Evolutionary conservation across 257 asterid species (phyloP).

Genomic region (Fraxinus cuspidata): DNA sequence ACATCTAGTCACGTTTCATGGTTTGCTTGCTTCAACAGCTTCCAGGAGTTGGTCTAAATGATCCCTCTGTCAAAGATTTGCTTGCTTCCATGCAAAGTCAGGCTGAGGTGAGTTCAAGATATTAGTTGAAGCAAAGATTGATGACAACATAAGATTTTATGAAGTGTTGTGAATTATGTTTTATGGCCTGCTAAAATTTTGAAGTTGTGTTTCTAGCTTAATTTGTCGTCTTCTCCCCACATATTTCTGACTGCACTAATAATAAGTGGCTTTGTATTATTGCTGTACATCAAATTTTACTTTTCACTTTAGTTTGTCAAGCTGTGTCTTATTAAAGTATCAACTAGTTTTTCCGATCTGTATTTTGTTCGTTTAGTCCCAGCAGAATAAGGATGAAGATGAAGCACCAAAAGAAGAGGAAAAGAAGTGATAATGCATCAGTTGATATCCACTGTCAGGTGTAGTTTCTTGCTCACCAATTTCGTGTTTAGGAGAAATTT

Average conservation of each 20-base stretch:
- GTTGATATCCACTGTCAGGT: constrained; percentile 30
- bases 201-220: not conserved
- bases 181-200: not conserved
- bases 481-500: not conserved
- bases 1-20: constrained; percentile 1
- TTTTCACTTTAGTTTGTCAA: not conserved
- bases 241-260: not conserved
- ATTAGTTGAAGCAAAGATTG: constrained; percentile 22
- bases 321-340: not conserved
- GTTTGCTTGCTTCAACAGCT: constrained; percentile 58
- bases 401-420: constrained; percentile 68
- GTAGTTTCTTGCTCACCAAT: constrained; percentile 10
- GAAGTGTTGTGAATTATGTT: not conserved
- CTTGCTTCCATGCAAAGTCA: constrained; percentile 91
- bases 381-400: constrained; percentile 65
- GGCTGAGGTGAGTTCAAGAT: constrained; percentile 67
- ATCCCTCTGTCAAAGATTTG: constrained; percentile 83
- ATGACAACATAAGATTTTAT: not conserved
- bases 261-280: no score
- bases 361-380: constrained; percentile 14
- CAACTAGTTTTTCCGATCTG: not conserved
- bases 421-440: constrained; percentile 49
- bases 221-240: not conserved
- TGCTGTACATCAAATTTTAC: not conserved
- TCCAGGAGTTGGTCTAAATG: constrained; percentile 98